Conservation (phyloP, 2,329 filamentous ascomycete species). For the Paramyrothecium roridum region DNA sequence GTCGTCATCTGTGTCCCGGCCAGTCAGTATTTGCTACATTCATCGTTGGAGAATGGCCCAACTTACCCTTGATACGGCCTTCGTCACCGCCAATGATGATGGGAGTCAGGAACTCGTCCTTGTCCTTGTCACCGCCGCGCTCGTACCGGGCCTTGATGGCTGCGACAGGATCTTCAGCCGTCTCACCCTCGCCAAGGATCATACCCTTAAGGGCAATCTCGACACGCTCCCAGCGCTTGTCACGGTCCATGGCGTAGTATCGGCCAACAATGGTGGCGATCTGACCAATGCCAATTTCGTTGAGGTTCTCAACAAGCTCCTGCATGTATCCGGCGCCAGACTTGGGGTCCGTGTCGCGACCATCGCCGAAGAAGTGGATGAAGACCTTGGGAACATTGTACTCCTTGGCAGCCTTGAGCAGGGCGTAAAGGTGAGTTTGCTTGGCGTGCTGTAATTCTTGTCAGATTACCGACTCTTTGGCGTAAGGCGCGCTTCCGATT, state of each 20-base stretch:
- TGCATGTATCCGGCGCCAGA: constrained; percentile 85
- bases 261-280: constrained; percentile 91
- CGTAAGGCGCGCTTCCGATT: not conserved
- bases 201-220: constrained; percentile 88
- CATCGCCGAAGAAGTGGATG: constrained; percentile 99
- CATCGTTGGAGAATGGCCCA: not conserved
- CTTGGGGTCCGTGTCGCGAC: constrained; percentile 96
- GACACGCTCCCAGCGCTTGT: constrained; percentile 97
- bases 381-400: constrained; percentile 85
- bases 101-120: constrained; percentile 96
- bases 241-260: constrained; percentile 99
- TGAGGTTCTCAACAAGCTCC: constrained; percentile 73
- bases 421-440: constrained; percentile 85
- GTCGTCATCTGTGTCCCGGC: constrained; percentile 64
- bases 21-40: constrained; percentile 5
- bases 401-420: constrained; percentile 87
- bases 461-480: not conserved
- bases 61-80: constrained; percentile 74
- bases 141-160: constrained; percentile 86
- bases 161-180: constrained; percentile 77
- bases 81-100: constrained; percentile 91
- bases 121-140: constrained; percentile 65
- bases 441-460: constrained; percentile 68
- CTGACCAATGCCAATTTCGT: constrained; percentile 83
- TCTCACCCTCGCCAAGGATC: constrained; percentile 81